phyloP scores from a whole-genome alignment of 2,329 filamentous ascomycete genomes.

The Fusarium metavorans region DNA sequence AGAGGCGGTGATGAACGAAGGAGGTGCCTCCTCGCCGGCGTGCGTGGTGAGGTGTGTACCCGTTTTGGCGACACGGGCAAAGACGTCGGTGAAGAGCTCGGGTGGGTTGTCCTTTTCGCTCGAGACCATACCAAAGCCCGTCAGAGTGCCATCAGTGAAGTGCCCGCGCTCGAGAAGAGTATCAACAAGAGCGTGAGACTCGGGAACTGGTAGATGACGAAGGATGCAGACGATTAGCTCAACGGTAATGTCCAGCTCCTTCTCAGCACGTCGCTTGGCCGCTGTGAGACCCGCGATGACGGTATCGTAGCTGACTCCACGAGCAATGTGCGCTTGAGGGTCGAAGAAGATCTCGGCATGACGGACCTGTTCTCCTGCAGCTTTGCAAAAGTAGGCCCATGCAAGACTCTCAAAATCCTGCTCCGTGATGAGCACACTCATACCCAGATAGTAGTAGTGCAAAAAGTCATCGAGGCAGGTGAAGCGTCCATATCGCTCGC shows the following conservation, averaged over 20 bases:
- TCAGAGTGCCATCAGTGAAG: constrained; percentile 64
- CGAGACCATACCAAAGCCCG: constrained; percentile 77
- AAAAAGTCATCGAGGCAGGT: constrained; percentile 82
- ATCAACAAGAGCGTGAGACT: constrained; percentile 59
- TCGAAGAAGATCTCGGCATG: constrained; percentile 87
- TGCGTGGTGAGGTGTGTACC: constrained; percentile 75
- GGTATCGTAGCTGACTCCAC: constrained; percentile 72
- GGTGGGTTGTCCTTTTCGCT: constrained; percentile 69
- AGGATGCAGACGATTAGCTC: constrained; percentile 79
- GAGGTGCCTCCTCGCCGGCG: constrained; percentile 80
- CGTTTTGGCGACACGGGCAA: constrained; percentile 59
- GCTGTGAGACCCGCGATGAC: constrained; percentile 73
- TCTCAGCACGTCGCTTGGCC: constrained; percentile 70
- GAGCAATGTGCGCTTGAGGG: constrained; percentile 77
- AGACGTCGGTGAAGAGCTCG: constrained; percentile 72
- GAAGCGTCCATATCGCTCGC: constrained; percentile 74
- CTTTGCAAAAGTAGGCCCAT: constrained; percentile 77
- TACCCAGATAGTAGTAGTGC: constrained; percentile 82
- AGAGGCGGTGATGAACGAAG: constrained; percentile 73
- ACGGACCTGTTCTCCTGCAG: constrained; percentile 72
- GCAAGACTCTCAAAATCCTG: constrained; percentile 80
- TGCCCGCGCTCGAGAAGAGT: constrained; percentile 53
- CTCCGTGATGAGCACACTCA: constrained; percentile 73
- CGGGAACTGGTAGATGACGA: constrained; percentile 72
- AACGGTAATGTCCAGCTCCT: constrained; percentile 72